Base-by-base conservation (phyloP, 192 early-diverging fungal species). In the Chytriomyces hyalinus region DNA sequence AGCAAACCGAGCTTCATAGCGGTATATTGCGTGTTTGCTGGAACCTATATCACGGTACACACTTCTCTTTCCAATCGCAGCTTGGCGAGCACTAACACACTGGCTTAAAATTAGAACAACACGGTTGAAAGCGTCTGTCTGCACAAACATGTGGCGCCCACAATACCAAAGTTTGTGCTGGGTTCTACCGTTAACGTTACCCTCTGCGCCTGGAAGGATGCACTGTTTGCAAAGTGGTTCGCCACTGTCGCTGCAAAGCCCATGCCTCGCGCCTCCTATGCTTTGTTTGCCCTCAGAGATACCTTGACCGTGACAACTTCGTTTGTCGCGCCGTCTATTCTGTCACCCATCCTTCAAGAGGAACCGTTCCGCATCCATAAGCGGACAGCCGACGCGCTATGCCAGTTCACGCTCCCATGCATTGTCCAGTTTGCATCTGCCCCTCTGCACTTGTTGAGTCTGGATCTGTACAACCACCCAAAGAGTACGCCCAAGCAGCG, bases 381-480 rank as follows among this genome's bases (percentile, higher is more conserved):
- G 43, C 9, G 26, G 26, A 24, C 22, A 3, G 80, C 79, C 0
- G 80, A 84, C 0, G 49, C 77, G 8, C 20, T 49, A 17, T 43
- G 76, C 13, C 85, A 86, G 72, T 70, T 86, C 44, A 36, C 81
- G 11, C 53, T 84, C 15, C 85, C 85, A 6, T 83, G 80, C 68
- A 68, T 80, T 7, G 81, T 84, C 1, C 85, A 86, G 66, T 48
- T 85, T 49, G 47, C 83, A 6, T 77, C 77, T 8, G 72, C 81
- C 13, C 85, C 85, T 1, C 20, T 86, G 48, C 85, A 86, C 61
- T 76, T 86, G 43, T 13, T 77, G 15, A 84, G 85, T 22, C 79
- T 86, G 85, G 81, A 86, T 64, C 53, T 80, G 7, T 86, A 86
- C 67, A 86, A 86, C 57, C 77, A 70, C 20, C 76, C 75, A 5